Conservation (phyloP, 108 stramenopile genomes). For the Nitzschia sp. region DNA sequence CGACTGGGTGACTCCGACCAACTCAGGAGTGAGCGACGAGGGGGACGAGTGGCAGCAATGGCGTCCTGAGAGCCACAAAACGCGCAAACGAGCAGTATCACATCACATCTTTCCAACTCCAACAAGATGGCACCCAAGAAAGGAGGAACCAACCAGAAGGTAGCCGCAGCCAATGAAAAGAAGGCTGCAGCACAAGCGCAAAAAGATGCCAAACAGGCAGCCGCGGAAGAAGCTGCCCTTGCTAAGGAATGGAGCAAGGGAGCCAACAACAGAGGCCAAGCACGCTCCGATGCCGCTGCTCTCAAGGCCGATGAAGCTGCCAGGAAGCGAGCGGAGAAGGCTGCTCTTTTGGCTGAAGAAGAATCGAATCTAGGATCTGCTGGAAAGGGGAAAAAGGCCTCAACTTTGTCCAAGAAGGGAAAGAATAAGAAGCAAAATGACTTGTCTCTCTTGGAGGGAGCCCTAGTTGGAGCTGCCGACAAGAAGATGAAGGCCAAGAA, state of each 20-base stretch:
- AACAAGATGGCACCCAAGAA: conserved; percentile 20
- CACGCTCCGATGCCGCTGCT: conserved; percentile 50
- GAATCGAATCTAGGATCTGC: conserved; percentile 48
- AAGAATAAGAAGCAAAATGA: conserved; percentile 47
- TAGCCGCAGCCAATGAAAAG: conserved; percentile 53
- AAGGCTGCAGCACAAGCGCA: conserved; percentile 66
- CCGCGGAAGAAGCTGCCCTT: conserved; percentile 32
- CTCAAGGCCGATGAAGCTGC: conserved; percentile 82
- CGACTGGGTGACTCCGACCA: no score
- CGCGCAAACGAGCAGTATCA: not conserved
- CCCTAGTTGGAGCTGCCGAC: conserved; percentile 75
- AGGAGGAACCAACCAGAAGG: conserved; percentile 60
- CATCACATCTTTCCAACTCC: not conserved
- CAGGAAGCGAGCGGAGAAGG: conserved; percentile 70
- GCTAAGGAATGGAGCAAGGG: conserved; percentile 65
- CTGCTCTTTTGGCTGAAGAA: conserved; percentile 65
- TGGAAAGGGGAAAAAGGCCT: conserved; percentile 40
- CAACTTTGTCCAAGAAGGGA: conserved; percentile 12
- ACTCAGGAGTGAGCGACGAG: no score
- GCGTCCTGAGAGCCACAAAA: no score
- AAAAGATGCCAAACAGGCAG: conserved; percentile 66
- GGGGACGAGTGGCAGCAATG: no score
- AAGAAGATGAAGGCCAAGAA: conserved; percentile 75
- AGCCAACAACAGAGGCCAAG: conserved; percentile 49
- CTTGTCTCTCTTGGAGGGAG: conserved; percentile 67